A percentile compares a stretch with the other conserved stretches of the same genome.
These are phyloP conservation scores for Pseudogymnoascus sp. DNA, from an alignment of 2,329 filamentous ascomycete genomes.

Conservation along the genomic window DNA sequence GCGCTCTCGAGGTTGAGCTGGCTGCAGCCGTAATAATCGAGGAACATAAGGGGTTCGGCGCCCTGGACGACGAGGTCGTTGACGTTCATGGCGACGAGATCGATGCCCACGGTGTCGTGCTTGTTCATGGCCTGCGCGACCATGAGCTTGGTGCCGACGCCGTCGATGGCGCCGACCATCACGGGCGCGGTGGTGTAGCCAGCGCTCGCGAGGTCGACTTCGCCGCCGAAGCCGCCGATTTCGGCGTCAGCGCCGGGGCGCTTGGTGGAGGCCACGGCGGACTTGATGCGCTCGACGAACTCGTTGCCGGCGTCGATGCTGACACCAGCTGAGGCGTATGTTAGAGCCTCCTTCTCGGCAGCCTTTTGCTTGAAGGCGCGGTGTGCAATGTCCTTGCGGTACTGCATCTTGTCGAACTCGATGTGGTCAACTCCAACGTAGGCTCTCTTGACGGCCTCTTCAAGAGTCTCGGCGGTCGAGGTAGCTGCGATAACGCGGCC, in stretches of 20 bases:
- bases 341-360: conserved; percentile 48
- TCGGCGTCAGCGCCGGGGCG: conserved; percentile 83
- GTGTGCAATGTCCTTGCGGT: conserved; percentile 84
- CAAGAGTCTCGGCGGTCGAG: conserved; percentile 64
- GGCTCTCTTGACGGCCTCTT: conserved; percentile 77
- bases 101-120: conserved; percentile 91
- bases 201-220: conserved; percentile 67
- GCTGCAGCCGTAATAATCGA: conserved; percentile 96
- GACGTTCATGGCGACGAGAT: conserved; percentile 98
- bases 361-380: conserved; percentile 49
- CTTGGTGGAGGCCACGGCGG: conserved; percentile 74
- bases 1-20: conserved; percentile 71
- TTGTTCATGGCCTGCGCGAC: conserved; percentile 84
- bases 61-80: conserved; percentile 96
- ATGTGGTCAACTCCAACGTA: conserved; percentile 76
- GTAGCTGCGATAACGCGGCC: conserved; percentile 93
- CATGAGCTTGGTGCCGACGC: conserved; percentile 94
- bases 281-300: conserved; percentile 86
- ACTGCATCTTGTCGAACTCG: conserved; percentile 50
- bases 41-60: conserved; percentile 88
- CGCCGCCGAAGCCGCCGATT: conserved; percentile 91
- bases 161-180: conserved; percentile 89
- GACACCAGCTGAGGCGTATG: conserved; percentile 88
- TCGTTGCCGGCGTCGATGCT: conserved; percentile 91
- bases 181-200: conserved; percentile 69